Percentiles rank a stretch among this genome's conserved stretches.
Conservation (phyloP, 169 alveolate species). For the Plasmodium coatneyi region DNA sequence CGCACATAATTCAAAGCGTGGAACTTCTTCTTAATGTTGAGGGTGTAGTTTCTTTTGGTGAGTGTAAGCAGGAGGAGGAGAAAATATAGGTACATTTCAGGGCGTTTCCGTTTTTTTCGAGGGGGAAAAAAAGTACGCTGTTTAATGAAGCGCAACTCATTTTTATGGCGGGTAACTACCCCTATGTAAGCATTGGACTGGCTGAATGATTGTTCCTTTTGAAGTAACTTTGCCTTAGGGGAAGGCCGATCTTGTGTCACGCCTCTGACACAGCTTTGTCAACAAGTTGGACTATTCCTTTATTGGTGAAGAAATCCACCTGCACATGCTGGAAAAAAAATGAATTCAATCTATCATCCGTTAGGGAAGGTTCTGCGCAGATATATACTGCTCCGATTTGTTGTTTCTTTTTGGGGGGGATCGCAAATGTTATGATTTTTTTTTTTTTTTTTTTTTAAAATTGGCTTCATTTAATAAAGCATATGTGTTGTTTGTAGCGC, state of each 20-base stretch:
- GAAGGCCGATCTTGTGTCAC: background rate
- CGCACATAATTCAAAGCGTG: background rate
- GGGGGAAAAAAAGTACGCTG: background rate
- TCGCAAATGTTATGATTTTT: background rate
- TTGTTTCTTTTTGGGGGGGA: background rate
- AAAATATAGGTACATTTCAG: conserved; percentile 62
- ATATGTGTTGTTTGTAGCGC: background rate
- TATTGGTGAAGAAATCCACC: background rate
- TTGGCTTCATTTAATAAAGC: background rate
- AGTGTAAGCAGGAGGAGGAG: conserved; percentile 25
- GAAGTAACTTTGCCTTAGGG: background rate
- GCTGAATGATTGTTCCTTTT: background rate
- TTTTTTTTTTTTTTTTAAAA: background rate
- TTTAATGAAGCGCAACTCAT: background rate
- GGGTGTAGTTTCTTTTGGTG: conserved; percentile 21
- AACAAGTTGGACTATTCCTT: background rate
- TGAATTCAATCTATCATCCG: background rate
- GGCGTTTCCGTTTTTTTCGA: background rate
- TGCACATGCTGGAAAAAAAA: background rate
- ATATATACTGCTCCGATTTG: background rate
- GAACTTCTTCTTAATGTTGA: conserved; percentile 15
- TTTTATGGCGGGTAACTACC: background rate
- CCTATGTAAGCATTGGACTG: background rate
- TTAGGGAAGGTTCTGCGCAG: background rate
- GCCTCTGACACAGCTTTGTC: background rate